Evolutionary conservation across 192 early-diverging fungal genomes (phyloP).

Genomic region (Coemansia sp.): DNA sequence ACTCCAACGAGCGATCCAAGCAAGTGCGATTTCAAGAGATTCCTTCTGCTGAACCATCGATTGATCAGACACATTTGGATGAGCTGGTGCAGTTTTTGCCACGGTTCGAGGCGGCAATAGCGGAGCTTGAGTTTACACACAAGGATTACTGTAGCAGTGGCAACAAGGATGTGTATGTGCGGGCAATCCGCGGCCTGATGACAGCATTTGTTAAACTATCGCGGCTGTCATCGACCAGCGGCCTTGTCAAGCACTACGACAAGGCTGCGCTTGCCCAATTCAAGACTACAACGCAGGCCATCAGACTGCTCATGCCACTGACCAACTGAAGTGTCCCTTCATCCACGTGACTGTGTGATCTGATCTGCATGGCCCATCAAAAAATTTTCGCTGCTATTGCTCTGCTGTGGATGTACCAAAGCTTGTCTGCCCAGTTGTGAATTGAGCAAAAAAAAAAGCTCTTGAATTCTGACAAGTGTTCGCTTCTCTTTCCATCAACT

Average conservation of each 20-base stretch:
- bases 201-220: conserved; percentile 48
- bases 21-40: conserved; percentile 40
- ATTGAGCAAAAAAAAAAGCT: neutral
- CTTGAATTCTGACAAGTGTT: too few species aligned
- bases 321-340: too few species aligned
- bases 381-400: conserved; percentile 13
- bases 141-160: neutral
- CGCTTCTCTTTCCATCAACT: neutral
- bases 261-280: conserved; percentile 44
- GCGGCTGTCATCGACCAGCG: conserved; percentile 35
- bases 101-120: conserved; percentile 35
- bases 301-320: conserved; percentile 44
- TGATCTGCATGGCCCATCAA: neutral
- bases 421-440: neutral
- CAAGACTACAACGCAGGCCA: conserved; percentile 42
- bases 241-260: conserved; percentile 51
- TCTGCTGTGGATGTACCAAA: neutral
- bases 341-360: conserved; percentile 4
- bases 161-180: conserved; percentile 1
- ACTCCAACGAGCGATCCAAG: conserved; percentile 32
- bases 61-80: conserved; percentile 34
- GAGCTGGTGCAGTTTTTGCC: conserved; percentile 39
- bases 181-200: conserved; percentile 24
- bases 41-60: conserved; percentile 6
- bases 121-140: conserved; percentile 10